Evolutionary conservation across 1,139 yeast genomes (phyloP), one percentile per base, ranked within the genome.

Genomic region (Pichia sp.): DNA sequence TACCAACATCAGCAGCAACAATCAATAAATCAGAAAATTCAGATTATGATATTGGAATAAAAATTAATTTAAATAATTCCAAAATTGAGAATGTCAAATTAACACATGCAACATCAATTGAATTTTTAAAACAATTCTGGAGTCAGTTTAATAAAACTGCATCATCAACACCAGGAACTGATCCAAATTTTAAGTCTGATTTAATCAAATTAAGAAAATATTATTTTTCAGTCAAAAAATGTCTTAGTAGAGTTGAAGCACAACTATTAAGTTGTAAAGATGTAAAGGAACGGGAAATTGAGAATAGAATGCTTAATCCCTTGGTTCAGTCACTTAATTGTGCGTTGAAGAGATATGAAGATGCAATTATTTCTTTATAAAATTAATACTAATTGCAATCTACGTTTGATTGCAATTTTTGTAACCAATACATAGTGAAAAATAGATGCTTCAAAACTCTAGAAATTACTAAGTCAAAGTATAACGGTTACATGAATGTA

Each of bases 61-160:
- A 54, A 16, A 51, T 51, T n/a, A 51, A 49, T 31, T 34, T 54
- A 8, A 50, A 47, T 27, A 50, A 47, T 22, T 61, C 54, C 29
- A 56, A 58, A 38, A 51, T 77, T 27, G 81, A 77, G 52, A 67
- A 70, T 48, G 65, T 79, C 25, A 63, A 81, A 44, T 63, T 80
- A 34, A 72, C 81, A 22, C 90, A 85, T 62, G 77, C 83, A 1
- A 83, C 91, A 0, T 79, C 89, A 1, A 75, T 82, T 42, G 93
- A 85, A 65, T 84, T 84, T 62, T 65, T 85, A 46, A 76, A 81
- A 53, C 91, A 85, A 64, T 85, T 84, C 63, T 85, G 89, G 85
- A 65, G 74, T 7, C 82, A 80, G 61, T 81, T 79, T 60, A 76
- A 76, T 57, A 77, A 82, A 33, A 61, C 66, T 33, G 57, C 66